Base-by-base conservation (phyloP, 495 filamentous ascomycete genomes). In the Trichocladium antarcticum region DNA sequence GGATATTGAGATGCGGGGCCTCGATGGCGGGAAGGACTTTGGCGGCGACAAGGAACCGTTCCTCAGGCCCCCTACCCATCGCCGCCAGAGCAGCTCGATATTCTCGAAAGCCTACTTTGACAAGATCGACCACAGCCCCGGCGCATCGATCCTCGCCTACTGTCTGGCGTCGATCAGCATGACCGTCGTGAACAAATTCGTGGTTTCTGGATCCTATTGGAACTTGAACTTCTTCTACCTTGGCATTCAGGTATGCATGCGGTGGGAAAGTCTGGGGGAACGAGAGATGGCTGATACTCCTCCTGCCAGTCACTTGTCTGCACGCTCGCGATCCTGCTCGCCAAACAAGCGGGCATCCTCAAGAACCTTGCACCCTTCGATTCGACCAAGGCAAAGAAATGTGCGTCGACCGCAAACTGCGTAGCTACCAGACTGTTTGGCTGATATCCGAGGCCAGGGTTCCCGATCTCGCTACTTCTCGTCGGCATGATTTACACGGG, bases 401-500 rank as follows among this genome's bases (percentile, higher is more conserved):
- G 89, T 93, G 70, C 39, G 83, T 58, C 22, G 7, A 3, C 37
- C 19, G 9, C 1, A n/a, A 1, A 0, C 31, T 15, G 16, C 21
- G 10, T 14, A 11, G 6, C 3, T 27, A 11, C 15, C 11, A 27
- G 20, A 37, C 4, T 19, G 21, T 28, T 31, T 55, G 37, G 44
- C 60, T 68, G 54, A 68, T 55, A 50, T 6, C 47, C 6, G 38
- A 45, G 39, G 24, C 32, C 59, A 95, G 88, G 89, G 92, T 99
- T 99, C 66, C 92, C 92, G 36, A 87, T 99, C 62, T 96, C 93
- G 39, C 73, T 97, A 37, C 82, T 96, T 47, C 82, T 99, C 51
- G 93, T 99, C 65, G 89, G 89, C 57, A 99, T 96, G 90, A 99
- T 97, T 69, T 99, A 97, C 74, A 97, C 92, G 40, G 81, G 85